Conservation (phyloP, 2,329 filamentous ascomycete genomes). For the Colletotrichum ledebouriae region DNA sequence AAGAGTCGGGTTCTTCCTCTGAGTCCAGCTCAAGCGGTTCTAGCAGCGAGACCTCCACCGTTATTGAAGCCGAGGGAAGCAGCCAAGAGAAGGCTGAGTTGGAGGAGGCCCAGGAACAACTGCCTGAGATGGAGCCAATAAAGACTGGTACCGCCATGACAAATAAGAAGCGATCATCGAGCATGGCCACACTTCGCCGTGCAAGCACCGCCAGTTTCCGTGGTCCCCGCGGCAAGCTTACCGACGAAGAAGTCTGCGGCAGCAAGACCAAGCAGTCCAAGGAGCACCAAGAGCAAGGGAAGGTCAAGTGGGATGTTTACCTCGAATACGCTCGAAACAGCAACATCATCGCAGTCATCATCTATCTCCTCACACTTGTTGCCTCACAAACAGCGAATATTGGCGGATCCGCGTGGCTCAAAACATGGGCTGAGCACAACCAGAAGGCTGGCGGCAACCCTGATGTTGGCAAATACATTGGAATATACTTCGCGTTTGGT, state of each 20-base stretch:
- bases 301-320: slow-evolving; percentile 98
- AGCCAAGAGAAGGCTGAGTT: slow-evolving; percentile 74
- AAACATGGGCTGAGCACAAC: slow-evolving; percentile 90
- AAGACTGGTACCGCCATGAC: slow-evolving; percentile 63
- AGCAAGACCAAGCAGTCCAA: slow-evolving; percentile 87
- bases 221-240: slow-evolving; percentile 85
- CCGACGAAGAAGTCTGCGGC: slow-evolving; percentile 83
- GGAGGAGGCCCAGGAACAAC: slow-evolving; percentile 82
- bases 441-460: slow-evolving; percentile 75
- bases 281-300: slow-evolving; percentile 92
- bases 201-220: slow-evolving; percentile 93
- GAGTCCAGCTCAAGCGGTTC: slow-evolving; percentile 62
- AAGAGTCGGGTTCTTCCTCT: slow-evolving; percentile 55
- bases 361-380: slow-evolving; percentile 84
- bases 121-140: slow-evolving; percentile 84
- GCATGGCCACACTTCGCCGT: slow-evolving; percentile 84
- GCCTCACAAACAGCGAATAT: slow-evolving; percentile 87
- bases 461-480: slow-evolving; percentile 88
- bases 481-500: slow-evolving; percentile 95
- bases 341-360: slow-evolving; percentile 84
- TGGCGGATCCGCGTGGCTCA: slow-evolving; percentile 91
- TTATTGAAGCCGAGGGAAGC: slow-evolving; percentile 63
- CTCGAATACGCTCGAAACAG: slow-evolving; percentile 94
- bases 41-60: slow-evolving; percentile 69
- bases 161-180: slow-evolving; percentile 73